Evolutionary conservation across 2,329 filamentous ascomycete genomes (phyloP), one percentile per base, ranked within the genome.

Genomic region (Blumeria hordei): DNA sequence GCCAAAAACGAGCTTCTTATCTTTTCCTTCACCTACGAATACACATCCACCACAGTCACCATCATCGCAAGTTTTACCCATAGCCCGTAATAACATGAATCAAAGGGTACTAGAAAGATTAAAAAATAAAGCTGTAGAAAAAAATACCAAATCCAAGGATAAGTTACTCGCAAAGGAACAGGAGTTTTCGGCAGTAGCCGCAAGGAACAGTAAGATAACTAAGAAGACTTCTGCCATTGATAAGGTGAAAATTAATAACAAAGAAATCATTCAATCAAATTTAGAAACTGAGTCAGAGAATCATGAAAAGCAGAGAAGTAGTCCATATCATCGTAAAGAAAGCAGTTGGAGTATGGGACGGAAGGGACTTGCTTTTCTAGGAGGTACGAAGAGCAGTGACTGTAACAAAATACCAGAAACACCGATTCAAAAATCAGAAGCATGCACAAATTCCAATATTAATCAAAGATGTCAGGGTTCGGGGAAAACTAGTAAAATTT

Each of bases 261-360:
- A 77, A 80, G 55, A 57, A 41, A 55, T 54, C 28, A 52, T 53
- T 41, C 44, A 56, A 9, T 35, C 56, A n/a, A 43, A 12, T n/a
- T 12, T 36, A 34, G 44, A 9, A 7, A 58, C 34, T 6, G 55
- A 47, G 9, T 55, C 57, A 11, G 56, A 47, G 43, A 54, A 56
- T 45, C 56, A 57, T 32, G 60, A 60, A 39, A 61, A 62, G 34
- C 60, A 63, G 50, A 60, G 56, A 44, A 49, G 57, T 6, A 58
- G 57, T 10, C 56, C 64, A 18, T 61, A 55, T 62, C 74, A 85
- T 47, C 80, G 84, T 59, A 77, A 80, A 60, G 74, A 81, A 55
- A 78, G 78, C 9, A 86, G 81, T 66, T 90, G 85, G 70, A 88
- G 85, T 59, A 75, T 94, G 70, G 62, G 84, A 52, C 78, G 81